phyloP scores from a whole-genome alignment of 2,329 filamentous ascomycete species.

The Colletotrichum coccodes region DNA sequence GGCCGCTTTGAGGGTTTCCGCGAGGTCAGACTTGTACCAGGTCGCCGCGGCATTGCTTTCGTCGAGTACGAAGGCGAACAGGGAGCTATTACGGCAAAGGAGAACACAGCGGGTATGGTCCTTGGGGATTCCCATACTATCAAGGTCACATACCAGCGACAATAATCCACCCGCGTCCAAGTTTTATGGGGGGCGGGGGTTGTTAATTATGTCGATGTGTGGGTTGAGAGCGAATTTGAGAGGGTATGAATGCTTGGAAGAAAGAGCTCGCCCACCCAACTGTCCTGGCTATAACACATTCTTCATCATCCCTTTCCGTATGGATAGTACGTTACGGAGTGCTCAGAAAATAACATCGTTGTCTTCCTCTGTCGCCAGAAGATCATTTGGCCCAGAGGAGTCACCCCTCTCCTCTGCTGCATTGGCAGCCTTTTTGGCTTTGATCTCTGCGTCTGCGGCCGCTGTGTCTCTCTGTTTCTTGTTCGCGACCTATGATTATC shows the following conservation, averaged over 20 bases:
- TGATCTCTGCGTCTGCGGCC: conserved; percentile 78
- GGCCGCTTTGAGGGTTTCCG: conserved; percentile 92
- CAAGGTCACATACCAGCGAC: conserved; percentile 96
- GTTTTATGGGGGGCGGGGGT: too few relatives aligned
- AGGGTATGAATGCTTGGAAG: conserved; percentile 7
- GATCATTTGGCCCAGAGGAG: conserved; percentile 63
- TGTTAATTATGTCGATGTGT: not conserved
- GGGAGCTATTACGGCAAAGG: conserved; percentile 92
- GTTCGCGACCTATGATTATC: conserved; percentile 67
- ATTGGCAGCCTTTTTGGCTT: conserved; percentile 63
- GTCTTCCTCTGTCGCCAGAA: conserved; percentile 81
- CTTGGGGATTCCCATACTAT: conserved; percentile 78
- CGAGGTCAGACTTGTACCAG: conserved; percentile 90
- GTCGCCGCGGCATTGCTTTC: conserved; percentile 89
- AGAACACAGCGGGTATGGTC: conserved; percentile 87
- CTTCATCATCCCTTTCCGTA: not conserved
- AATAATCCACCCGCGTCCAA: conserved; percentile 58
- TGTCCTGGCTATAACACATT: not conserved
- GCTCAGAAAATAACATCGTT: conserved; percentile 85
- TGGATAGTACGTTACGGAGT: not conserved
- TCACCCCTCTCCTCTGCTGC: conserved; percentile 51
- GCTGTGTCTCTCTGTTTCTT: conserved; percentile 86
- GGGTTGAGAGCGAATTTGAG: not conserved
- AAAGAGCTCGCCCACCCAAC: not conserved
- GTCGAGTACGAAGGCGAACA: conserved; percentile 94